phyloP scores from a whole-genome alignment of 2,329 filamentous ascomycete species.

The Cladosporium sp. region DNA sequence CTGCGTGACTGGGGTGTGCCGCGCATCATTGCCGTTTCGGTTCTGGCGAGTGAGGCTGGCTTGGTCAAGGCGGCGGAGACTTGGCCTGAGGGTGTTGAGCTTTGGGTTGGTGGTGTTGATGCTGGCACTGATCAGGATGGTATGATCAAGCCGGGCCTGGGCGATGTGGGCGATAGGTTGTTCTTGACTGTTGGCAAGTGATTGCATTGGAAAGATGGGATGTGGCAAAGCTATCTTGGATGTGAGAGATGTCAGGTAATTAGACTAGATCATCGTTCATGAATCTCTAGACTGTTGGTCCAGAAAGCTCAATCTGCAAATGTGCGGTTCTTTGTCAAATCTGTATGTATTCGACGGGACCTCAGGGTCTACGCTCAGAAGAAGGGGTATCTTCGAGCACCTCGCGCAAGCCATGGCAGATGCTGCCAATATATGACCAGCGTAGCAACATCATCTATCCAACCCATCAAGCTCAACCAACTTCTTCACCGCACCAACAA shows the following conservation, averaged over 20 bases:
- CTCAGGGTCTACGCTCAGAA: background rate
- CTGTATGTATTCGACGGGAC: too few relatives aligned
- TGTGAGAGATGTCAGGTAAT: too few relatives aligned
- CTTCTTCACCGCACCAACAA: slow-evolving; percentile 71
- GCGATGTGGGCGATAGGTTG: slow-evolving; percentile 84
- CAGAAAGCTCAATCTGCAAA: too few relatives aligned
- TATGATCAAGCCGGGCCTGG: slow-evolving; percentile 86
- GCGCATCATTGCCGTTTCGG: slow-evolving; percentile 68
- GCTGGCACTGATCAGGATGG: slow-evolving; percentile 66
- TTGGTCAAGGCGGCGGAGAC: slow-evolving; percentile 65
- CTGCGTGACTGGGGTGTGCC: slow-evolving; percentile 88
- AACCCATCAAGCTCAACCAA: slow-evolving; percentile 82
- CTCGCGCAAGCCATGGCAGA: background rate
- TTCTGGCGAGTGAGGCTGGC: slow-evolving; percentile 70
- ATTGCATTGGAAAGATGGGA: background rate
- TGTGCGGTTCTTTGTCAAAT: too few relatives aligned
- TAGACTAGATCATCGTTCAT: too few relatives aligned
- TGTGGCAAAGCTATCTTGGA: too few relatives aligned
- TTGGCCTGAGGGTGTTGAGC: slow-evolving; percentile 71
- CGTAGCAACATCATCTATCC: slow-evolving; percentile 23
- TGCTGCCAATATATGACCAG: background rate
- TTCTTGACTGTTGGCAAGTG: slow-evolving; percentile 86
- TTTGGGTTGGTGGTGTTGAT: slow-evolving; percentile 83
- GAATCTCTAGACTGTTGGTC: too few relatives aligned
- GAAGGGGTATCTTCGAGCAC: background rate